phyloP scores from a whole-genome alignment of 1,284 basidiomycete genomes.

The Uromyces viciae-fabae region DNA sequence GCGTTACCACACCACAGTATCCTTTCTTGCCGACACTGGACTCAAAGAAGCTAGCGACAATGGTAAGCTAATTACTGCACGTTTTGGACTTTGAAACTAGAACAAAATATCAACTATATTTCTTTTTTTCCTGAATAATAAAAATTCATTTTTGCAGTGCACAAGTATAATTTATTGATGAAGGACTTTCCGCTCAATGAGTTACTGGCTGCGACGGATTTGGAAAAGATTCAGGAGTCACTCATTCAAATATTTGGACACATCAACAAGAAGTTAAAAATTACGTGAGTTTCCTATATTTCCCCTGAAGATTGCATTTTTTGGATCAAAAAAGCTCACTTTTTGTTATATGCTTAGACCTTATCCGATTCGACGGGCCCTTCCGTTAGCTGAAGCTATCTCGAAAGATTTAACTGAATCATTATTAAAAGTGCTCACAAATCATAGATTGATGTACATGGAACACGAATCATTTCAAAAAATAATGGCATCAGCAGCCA shows the following conservation, averaged over 20 bases:
- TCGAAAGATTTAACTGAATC: slow-evolving; percentile 95
- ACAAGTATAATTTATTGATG: slow-evolving; percentile 97
- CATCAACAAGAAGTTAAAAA: slow-evolving; percentile 88
- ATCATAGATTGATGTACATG: slow-evolving; percentile 83
- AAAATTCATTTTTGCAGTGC: slow-evolving; percentile 61
- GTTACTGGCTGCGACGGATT: slow-evolving; percentile 87
- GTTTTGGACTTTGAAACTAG: not conserved
- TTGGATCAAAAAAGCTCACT: not conserved
- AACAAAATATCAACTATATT: too few relatives aligned
- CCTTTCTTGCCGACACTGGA: slow-evolving; percentile 95
- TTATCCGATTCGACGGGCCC: slow-evolving; percentile 88
- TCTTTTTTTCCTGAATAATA: not conserved
- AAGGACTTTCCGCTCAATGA: slow-evolving; percentile 98
- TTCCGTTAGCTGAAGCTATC: slow-evolving; percentile 95
- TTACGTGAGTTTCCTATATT: slow-evolving; percentile 60
- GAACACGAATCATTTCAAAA: slow-evolving; percentile 91
- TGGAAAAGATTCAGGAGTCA: slow-evolving; percentile 88
- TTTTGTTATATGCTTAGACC: slow-evolving; percentile 58
- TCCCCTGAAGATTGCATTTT: not conserved
- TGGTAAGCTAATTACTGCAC: slow-evolving; percentile 59
- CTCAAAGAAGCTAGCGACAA: slow-evolving; percentile 85
- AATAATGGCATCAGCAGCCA: slow-evolving; percentile 69
- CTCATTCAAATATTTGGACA: slow-evolving; percentile 83
- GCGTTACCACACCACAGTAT: slow-evolving; percentile 93
- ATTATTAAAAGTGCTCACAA: slow-evolving; percentile 81